phyloP scores from a whole-genome alignment of 805 yeast genomes.

The Candida tallmaniae region DNA sequence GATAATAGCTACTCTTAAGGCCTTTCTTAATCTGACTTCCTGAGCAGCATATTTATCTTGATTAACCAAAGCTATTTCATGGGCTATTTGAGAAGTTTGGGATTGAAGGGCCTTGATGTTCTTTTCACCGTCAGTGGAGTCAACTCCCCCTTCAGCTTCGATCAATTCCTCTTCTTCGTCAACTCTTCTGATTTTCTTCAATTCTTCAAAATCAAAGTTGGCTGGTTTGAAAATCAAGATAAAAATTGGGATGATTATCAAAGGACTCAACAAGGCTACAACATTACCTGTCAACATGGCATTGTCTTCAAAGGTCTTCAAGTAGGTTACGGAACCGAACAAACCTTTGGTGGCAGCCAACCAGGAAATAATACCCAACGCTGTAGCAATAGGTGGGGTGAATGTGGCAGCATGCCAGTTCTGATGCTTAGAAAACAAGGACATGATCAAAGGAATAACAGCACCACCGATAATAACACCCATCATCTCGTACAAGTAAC shows the following conservation, averaged over 20 bases:
- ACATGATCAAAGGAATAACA: conserved; percentile 70
- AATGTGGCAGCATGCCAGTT: conserved; percentile 64
- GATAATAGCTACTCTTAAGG: conserved; percentile 57
- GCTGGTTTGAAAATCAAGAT: conserved; percentile 64
- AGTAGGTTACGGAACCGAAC: conserved; percentile 29
- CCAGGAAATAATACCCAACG: conserved; percentile 63
- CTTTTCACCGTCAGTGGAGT: conserved; percentile 23
- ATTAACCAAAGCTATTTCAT: conserved; percentile 26
- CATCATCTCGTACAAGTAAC: conserved; percentile 83
- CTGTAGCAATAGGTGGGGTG: conserved; percentile 78
- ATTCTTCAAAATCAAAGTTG: conserved; percentile 65
- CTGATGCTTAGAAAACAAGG: conserved; percentile 59
- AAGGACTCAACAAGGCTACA: conserved; percentile 73
- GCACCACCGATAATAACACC: conserved; percentile 87
- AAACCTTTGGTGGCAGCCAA: conserved; percentile 32
- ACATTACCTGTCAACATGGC: conserved; percentile 90
- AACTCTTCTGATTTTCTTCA: conserved; percentile 66
- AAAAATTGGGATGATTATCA: conserved; percentile 59
- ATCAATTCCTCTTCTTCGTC: conserved; percentile 64
- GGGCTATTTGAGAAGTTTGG: conserved; percentile 35
- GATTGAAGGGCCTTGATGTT: conserved; percentile 28
- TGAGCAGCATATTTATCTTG: conserved; percentile 41
- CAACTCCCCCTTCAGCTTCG: conserved; percentile 28
- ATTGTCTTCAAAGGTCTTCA: conserved; percentile 70
- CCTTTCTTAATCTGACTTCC: conserved; percentile 44